Evolutionary conservation across 2,329 filamentous ascomycete genomes (phyloP), one percentile per base, ranked within the genome.

Genomic region (Calonectria multiphialidica): DNA sequence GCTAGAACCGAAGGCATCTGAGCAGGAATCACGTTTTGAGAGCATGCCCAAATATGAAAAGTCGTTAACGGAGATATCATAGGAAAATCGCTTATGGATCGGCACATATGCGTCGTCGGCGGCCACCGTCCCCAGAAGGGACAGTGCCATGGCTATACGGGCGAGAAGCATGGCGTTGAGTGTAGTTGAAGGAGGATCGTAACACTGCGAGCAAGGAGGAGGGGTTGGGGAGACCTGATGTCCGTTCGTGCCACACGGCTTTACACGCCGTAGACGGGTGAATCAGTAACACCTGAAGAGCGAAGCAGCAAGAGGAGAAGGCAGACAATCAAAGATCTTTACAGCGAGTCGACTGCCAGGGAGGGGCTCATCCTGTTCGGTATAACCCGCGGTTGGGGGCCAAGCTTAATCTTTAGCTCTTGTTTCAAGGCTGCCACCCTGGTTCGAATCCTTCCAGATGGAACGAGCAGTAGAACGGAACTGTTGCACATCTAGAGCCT

Each of bases 1-100:
- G n/a, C 49, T 63, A 2, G 37, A 13, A 9, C 74, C 72, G 57
- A 76, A 74, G 37, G 66, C 70, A 37, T 76, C 74, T 7, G 72
- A 70, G 62, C 74, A 76, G 9, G 53, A 45, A 40, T 76, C 74
- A 8, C 74, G 53, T 49, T 67, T 69, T 13, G 71, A 75, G 25
- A 75, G 71, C 71, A 76, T 75, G 28, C 63, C 67, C 53, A 71
- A 25, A 44, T 72, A 75, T 15, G 68, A 66, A 25, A 74, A 72
- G 65, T 74, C 71, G 45, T 71, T 55, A 23, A 74, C 25, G 13
- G 50, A 50, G 33, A 23, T 23, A 55, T 72, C 42, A 28, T 71
- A 72, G n/a, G 68, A 45, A 53, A 71, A 67, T 25, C 71, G 68
- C 23, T 73, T 72, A 40, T 74, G 71, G 10, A 67, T 55, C 6